phyloP scores from a whole-genome alignment of 257 asterid species.

The Solanum chilense region DNA sequence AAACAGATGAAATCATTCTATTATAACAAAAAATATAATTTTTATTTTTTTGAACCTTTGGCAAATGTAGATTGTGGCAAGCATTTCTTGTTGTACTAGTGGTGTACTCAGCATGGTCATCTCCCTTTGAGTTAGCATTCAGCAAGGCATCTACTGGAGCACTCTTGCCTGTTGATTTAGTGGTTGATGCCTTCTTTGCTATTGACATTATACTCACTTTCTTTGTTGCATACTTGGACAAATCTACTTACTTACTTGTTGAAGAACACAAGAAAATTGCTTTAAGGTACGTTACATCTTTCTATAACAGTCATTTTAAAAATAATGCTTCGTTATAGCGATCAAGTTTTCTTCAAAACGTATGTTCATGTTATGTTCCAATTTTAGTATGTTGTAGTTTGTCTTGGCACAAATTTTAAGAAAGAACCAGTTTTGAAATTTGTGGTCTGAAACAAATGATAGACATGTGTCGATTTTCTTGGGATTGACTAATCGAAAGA shows the following conservation, averaged over 20 bases:
- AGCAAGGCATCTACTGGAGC: constrained; percentile 43
- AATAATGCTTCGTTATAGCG: neutral
- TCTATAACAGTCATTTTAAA: neutral
- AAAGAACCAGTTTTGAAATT: too few relatives aligned
- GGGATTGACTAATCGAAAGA: too few relatives aligned
- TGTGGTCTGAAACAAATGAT: too few relatives aligned
- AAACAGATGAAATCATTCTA: neutral
- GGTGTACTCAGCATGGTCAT: constrained; percentile 91
- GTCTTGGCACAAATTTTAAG: too few relatives aligned
- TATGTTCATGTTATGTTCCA: too few relatives aligned
- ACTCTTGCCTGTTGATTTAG: constrained; percentile 69
- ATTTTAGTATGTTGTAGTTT: too few relatives aligned
- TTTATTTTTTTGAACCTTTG: neutral
- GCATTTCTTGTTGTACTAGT: constrained; percentile 71
- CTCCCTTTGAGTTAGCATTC: constrained; percentile 91
- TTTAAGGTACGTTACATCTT: constrained; percentile 18
- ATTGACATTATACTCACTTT: constrained; percentile 72
- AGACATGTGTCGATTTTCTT: too few relatives aligned
- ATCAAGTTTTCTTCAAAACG: neutral
- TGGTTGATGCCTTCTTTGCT: constrained; percentile 68
- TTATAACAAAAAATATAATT: neutral
- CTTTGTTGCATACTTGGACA: constrained; percentile 83
- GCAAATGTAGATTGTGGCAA: constrained; percentile 65
- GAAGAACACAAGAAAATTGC: constrained; percentile 74
- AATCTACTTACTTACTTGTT: constrained; percentile 65